Conservation (phyloP, 2,329 filamentous ascomycete genomes). For the Claviceps paspali region DNA sequence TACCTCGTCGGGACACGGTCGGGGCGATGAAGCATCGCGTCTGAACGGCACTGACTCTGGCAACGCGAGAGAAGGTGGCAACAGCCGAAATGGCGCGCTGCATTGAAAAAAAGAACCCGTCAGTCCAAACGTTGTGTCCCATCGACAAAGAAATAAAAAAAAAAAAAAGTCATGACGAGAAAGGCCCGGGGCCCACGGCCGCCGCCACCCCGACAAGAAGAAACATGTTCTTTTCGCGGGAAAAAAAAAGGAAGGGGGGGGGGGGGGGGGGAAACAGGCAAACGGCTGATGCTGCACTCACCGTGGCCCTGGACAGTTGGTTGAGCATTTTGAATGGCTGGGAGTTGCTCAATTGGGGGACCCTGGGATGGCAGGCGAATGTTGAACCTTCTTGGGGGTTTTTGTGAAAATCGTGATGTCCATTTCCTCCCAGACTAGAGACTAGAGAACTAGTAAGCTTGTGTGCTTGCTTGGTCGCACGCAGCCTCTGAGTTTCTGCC, state of each 20-base stretch:
- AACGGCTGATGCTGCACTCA: too few species aligned
- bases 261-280: too few species aligned
- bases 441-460: too few species aligned
- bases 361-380: constrained; percentile 16
- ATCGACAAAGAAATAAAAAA: not conserved
- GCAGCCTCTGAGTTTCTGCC: constrained; percentile 10
- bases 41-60: constrained; percentile 26
- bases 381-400: constrained; percentile 22
- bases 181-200: too few species aligned
- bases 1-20: constrained; percentile 47
- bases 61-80: constrained; percentile 32
- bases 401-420: constrained; percentile 32
- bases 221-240: too few species aligned
- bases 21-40: constrained; percentile 44
- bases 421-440: constrained; percentile 12
- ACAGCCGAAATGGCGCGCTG: constrained; percentile 36
- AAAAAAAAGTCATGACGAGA: too few species aligned
- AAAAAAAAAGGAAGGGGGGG: too few species aligned
- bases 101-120: constrained; percentile 16
- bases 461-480: constrained; percentile 13
- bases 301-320: constrained; percentile 39
- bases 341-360: constrained; percentile 32
- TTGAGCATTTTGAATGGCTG: constrained; percentile 37
- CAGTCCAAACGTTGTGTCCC: constrained; percentile 2
- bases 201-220: too few species aligned